Evolutionary conservation across 2,329 filamentous ascomycete genomes (phyloP).

Genomic region (Botrytis tulipae): DNA sequence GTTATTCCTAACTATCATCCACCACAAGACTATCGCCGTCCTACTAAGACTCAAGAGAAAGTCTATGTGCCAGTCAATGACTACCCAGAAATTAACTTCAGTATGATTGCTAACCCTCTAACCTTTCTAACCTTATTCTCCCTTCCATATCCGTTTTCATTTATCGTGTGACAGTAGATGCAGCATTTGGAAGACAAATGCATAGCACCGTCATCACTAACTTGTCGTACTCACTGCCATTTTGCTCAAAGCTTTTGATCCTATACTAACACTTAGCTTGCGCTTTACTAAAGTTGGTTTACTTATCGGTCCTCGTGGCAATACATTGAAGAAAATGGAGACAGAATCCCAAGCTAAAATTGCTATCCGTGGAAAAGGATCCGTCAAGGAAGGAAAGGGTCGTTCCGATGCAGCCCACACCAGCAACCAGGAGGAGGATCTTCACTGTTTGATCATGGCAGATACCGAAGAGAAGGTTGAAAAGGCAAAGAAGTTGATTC

Average conservation of each 20-base stretch:
- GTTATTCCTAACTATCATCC: slow-evolving; percentile 99
- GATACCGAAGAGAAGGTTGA: slow-evolving; percentile 99
- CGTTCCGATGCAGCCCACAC: slow-evolving; percentile 98
- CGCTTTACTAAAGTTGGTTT: slow-evolving; percentile 91
- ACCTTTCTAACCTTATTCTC: slow-evolving; percentile 62
- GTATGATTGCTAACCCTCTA: slow-evolving; percentile 99
- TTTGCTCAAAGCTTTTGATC: slow-evolving; percentile 41
- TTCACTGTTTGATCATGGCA: slow-evolving; percentile 99
- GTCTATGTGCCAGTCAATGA: slow-evolving; percentile 99
- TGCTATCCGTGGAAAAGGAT: slow-evolving; percentile 98
- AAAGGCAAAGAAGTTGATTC: slow-evolving; percentile 97
- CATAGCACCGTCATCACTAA: slow-evolving; percentile 40
- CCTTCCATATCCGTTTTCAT: slow-evolving; percentile 42
- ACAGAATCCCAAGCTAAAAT: slow-evolving; percentile 96
- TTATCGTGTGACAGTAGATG: slow-evolving; percentile 41
- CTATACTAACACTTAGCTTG: slow-evolving; percentile 88
- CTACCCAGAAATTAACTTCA: slow-evolving; percentile 99
- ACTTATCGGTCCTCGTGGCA: slow-evolving; percentile 99
- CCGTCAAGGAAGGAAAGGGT: slow-evolving; percentile 99
- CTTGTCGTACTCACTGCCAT: slow-evolving; percentile 38
- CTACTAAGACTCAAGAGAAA: slow-evolving; percentile 99
- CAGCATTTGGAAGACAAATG: slow-evolving; percentile 35
- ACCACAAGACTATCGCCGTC: slow-evolving; percentile 95
- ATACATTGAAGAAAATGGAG: slow-evolving; percentile 99
- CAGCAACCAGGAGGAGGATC: slow-evolving; percentile 99